Evolutionary conservation across 2,329 filamentous ascomycete genomes (phyloP).

Genomic region (Bipolaris bicolor): DNA sequence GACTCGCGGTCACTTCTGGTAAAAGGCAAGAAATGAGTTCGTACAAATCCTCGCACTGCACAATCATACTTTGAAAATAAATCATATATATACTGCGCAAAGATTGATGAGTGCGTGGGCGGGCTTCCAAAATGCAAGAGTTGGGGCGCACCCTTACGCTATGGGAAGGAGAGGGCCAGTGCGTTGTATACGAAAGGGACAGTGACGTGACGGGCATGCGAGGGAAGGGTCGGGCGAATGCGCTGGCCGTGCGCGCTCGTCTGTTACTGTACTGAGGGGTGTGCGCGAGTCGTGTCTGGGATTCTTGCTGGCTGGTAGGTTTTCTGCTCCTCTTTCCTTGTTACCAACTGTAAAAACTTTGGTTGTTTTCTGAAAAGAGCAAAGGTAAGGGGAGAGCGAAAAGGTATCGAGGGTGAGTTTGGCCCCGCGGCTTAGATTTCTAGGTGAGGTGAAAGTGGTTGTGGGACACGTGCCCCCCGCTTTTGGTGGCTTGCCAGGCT

Average conservation of each 20-base stretch:
- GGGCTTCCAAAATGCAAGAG: background rate
- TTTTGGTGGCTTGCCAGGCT: background rate
- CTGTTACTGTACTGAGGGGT: slow-evolving; percentile 6
- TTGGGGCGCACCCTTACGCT: background rate
- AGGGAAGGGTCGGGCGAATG: background rate
- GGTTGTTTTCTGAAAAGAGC: no score
- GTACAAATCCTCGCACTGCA: slow-evolving; percentile 73
- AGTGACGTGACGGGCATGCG: background rate
- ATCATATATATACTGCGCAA: background rate
- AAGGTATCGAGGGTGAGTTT: background rate
- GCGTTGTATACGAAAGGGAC: background rate
- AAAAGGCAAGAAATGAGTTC: slow-evolving; percentile 81
- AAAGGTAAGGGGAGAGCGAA: no score
- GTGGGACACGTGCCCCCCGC: slow-evolving; percentile 4
- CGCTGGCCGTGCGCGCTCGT: slow-evolving; percentile 17
- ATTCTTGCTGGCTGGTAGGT: background rate
- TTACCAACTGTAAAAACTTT: no score
- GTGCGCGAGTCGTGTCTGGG: background rate
- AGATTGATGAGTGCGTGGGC: no score
- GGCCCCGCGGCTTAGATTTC: background rate
- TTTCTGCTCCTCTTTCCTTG: background rate
- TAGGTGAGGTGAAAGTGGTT: no score
- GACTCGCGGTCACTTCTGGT: slow-evolving; percentile 78
- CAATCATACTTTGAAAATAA: slow-evolving; percentile 21
- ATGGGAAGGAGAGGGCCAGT: background rate